Percentiles rank a stretch among this genome's conserved stretches.
phyloP scores from a whole-genome alignment of 192 early-diverging fungal species.

The Rhizophagus clarus region DNA sequence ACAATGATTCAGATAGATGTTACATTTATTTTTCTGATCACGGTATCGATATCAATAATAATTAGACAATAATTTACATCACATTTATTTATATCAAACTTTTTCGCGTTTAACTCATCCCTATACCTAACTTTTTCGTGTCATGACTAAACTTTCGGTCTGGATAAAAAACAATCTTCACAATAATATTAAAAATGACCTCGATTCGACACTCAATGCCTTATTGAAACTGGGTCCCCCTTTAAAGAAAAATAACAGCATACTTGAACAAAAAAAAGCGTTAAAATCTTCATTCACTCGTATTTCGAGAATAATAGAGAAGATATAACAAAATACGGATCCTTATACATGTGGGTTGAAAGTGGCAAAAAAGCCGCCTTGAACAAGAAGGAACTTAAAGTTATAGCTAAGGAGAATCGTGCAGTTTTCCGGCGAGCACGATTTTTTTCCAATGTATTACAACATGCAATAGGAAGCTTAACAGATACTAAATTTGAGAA shows the following conservation, averaged over 20 bases:
- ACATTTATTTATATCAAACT: too few species aligned
- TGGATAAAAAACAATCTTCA: conserved; percentile 16
- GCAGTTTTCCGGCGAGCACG: conserved; percentile 26
- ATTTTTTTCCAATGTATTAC: conserved; percentile 25
- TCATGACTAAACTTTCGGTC: conserved; percentile 27
- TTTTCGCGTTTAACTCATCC: too few species aligned
- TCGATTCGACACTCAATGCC: conserved; percentile 1
- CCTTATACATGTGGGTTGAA: conserved; percentile 11
- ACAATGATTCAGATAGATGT: too few species aligned
- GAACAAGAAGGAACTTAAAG: conserved; percentile 22
- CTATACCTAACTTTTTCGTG: too few species aligned
- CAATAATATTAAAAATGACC: conserved; percentile 25
- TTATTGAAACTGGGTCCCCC: conserved; percentile 22
- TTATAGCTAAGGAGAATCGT: conserved; percentile 7
- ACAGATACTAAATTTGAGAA: conserved; percentile 8
- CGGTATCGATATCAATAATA: too few species aligned
- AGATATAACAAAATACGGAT: conserved; percentile 7
- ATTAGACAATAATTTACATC: too few species aligned
- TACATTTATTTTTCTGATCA: too few species aligned
- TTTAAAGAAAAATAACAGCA: conserved; percentile 3
- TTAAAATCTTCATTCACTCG: conserved; percentile 11
- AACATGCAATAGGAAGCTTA: conserved; percentile 28
- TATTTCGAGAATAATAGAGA: conserved; percentile 6
- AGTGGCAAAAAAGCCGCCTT: neutral
- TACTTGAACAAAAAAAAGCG: conserved; percentile 20